Evolutionary conservation across 1,139 yeast species (phyloP), one percentile per base, ranked within the genome.

Genomic region (Yamadazyma spencermartinsiae): DNA sequence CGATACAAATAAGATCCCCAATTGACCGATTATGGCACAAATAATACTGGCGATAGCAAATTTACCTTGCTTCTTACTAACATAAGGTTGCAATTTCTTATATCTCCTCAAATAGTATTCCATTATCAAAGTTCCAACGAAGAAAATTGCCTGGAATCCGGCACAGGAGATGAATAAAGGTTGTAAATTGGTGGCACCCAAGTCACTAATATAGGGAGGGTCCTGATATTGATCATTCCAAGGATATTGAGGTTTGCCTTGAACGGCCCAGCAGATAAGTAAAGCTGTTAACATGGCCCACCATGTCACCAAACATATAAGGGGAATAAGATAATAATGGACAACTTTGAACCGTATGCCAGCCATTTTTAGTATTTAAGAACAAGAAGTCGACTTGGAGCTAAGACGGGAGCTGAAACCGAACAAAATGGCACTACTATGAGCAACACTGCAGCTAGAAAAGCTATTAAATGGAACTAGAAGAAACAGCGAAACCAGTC

Each of bases 121-220:
- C 56, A 79, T 66, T n/a, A 69, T 56, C 34, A 82, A 62, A 1
- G 90, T 74, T n/a, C 87, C 74, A 29, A 80, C 80, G 52, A 80
- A 86, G 52, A 86, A 81, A 12, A 86, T 67, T 14, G 89, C 95
- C 63, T 87, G 95, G 58, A 82, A 74, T 0, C 82, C 87, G 2
- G 86, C 69, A 55, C 95, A 82, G n/a, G 86, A 66, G 33, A 89
- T 87, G 61, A 89, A 89, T 15, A 88, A 63, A 1, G 96, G 95
- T 55, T 87, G 86, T 38, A 87, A 66, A 52, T 81, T 81, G 1
- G 95, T 85, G 11, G 96, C 96, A 5, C 90, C 96, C 39, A 88
- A 74, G 55, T 88, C 88, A 9, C 95, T 85, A 36, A 90, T 78
- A 61, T 84, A 89, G 5, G 85, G 81, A 31, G 89, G 85, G 38